Conservation (phyloP, 345 rosid species). For the Citrus sp. region DNA sequence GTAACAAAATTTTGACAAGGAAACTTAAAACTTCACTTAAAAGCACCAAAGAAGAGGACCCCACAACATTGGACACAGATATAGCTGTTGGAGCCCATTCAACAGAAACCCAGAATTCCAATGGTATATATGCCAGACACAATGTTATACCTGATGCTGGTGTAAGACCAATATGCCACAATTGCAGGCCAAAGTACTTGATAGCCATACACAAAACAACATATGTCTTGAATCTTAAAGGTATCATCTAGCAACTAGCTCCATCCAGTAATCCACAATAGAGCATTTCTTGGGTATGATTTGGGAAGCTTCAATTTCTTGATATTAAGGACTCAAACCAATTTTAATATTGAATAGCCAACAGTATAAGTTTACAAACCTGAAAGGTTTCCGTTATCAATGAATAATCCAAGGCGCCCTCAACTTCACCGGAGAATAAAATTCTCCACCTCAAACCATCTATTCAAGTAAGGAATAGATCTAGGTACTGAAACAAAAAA, state of each 20-base stretch:
- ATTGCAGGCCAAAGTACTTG: not conserved
- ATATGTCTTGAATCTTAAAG: not conserved
- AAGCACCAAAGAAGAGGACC: not conserved
- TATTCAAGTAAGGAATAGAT: constrained; percentile 72
- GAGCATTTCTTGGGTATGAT: not conserved
- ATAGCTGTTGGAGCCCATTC: not conserved
- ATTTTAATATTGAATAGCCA: not conserved
- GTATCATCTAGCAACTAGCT: not conserved
- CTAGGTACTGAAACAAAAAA: constrained; percentile 63
- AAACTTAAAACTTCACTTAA: not conserved
- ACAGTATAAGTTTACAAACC: constrained; percentile 40
- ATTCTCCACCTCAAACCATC: constrained; percentile 88
- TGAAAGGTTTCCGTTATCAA: constrained; percentile 67
- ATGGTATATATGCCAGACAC: not conserved
- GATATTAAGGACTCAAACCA: constrained; percentile 8
- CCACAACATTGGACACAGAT: not conserved
- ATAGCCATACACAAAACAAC: not conserved
- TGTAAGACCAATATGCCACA: not conserved
- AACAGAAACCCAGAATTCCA: not conserved
- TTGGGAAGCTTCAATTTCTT: constrained; percentile 13
- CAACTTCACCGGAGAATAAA: constrained; percentile 36
- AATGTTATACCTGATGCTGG: not conserved
- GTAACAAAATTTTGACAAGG: not conserved
- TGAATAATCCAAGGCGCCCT: constrained; percentile 52
- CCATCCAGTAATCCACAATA: not conserved